phyloP scores from a whole-genome alignment of 164 flowering plant species.

The Vitis rotundifolia region DNA sequence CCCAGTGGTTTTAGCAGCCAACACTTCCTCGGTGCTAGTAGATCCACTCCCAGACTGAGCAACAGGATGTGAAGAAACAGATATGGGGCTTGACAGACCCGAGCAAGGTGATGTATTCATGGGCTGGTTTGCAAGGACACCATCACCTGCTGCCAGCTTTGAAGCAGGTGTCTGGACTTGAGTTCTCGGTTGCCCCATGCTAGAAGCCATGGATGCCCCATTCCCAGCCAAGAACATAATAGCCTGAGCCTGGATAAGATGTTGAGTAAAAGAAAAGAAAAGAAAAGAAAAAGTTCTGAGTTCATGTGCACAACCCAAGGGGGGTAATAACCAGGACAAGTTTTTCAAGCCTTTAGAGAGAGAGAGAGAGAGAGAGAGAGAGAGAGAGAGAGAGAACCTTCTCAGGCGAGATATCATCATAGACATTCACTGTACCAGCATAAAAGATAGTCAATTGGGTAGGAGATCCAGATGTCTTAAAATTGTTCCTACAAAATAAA shows the following conservation, averaged over 20 bases:
- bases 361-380: not conserved
- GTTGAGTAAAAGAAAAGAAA: not conserved
- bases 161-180: constrained; percentile 41
- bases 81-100: constrained; percentile 63
- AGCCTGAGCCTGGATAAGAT: constrained; percentile 70
- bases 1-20: constrained; percentile 35
- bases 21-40: constrained; percentile 48
- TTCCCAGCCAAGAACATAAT: constrained; percentile 86
- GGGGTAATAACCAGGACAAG: not conserved
- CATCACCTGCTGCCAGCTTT: constrained; percentile 38
- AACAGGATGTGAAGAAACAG: constrained; percentile 58
- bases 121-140: constrained; percentile 37
- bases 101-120: constrained; percentile 38
- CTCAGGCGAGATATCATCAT: constrained; percentile 73
- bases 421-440: constrained; percentile 74
- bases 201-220: constrained; percentile 40
- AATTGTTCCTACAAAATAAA: constrained; percentile 37
- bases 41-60: constrained; percentile 58
- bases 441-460: constrained; percentile 82
- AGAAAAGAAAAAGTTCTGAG: not conserved
- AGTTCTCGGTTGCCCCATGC: constrained; percentile 22
- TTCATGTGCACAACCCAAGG: not conserved
- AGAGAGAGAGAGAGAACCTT: constrained; percentile 47
- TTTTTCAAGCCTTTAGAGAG: too few species aligned
- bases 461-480: constrained; percentile 41